Percentiles rank a stretch among this genome's conserved stretches.
Conservation (phyloP, 306 rosid species). For the Trichosanthes cucumerina region DNA sequence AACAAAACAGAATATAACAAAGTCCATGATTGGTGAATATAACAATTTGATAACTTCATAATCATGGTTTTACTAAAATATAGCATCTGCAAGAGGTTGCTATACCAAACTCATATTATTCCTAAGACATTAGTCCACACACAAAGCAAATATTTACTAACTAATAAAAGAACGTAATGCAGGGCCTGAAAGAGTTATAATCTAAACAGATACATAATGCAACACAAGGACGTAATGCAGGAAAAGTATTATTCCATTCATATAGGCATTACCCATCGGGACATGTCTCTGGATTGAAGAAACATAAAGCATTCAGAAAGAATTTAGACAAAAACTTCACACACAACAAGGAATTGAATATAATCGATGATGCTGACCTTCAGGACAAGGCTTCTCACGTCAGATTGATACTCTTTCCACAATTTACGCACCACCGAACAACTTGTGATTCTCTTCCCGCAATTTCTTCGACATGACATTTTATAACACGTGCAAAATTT, state of each 20-base stretch:
- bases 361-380: slow-evolving; percentile 39
- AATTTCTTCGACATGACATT: slow-evolving; percentile 46
- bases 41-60: too few species aligned
- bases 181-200: neutral
- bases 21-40: too few species aligned
- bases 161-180: too few species aligned
- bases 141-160: too few species aligned
- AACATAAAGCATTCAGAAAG: slow-evolving; percentile 47
- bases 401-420: slow-evolving; percentile 70
- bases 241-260: neutral
- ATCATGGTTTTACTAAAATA: too few species aligned
- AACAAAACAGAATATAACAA: too few species aligned
- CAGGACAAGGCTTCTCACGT: slow-evolving; percentile 46
- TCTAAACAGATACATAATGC: neutral
- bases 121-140: too few species aligned
- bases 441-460: slow-evolving; percentile 70
- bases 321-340: slow-evolving; percentile 19
- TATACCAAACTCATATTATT: too few species aligned
- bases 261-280: slow-evolving; percentile 64
- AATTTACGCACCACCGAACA: slow-evolving; percentile 53
- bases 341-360: slow-evolving; percentile 10
- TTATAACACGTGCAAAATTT: slow-evolving; percentile 62
- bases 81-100: too few species aligned
- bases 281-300: slow-evolving; percentile 92
- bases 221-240: neutral